Evolutionary conservation across 202 grass and related monocot genomes (phyloP).

Genomic region (Miscanthus sacchariflorus): DNA sequence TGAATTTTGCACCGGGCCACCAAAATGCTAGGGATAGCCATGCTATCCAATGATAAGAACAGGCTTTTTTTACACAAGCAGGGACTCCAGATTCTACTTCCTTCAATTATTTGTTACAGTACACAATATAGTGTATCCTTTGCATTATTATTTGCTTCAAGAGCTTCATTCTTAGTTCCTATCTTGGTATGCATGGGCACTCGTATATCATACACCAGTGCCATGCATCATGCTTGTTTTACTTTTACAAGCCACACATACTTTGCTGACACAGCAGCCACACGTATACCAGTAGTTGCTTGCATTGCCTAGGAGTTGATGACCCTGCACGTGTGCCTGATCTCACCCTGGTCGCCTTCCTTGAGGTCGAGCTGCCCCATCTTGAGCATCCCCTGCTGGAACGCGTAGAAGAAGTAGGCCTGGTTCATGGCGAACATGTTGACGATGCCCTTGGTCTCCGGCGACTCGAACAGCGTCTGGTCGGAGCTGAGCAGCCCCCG

Average conservation of each 20-base stretch:
- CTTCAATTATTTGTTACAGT: not conserved
- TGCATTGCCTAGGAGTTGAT: slow-evolving; percentile 46
- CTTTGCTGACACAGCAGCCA: not conserved
- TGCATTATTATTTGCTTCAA: not conserved
- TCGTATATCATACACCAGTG: not conserved
- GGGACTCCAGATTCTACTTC: no score
- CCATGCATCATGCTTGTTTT: not conserved
- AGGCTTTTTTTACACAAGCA: no score
- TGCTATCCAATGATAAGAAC: no score
- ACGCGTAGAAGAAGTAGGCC: slow-evolving; percentile 80
- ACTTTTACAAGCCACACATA: not conserved
- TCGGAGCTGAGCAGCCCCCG: slow-evolving; percentile 73
- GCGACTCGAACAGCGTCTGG: slow-evolving; percentile 77
- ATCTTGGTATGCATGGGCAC: not conserved
- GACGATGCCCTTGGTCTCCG: slow-evolving; percentile 62
- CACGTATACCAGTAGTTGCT: not conserved
- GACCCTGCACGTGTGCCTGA: slow-evolving; percentile 65
- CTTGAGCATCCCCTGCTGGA: slow-evolving; percentile 82
- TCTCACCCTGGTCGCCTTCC: slow-evolving; percentile 64
- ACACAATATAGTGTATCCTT: not conserved
- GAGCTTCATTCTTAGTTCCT: not conserved
- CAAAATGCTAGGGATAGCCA: no score
- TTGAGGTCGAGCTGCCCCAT: slow-evolving; percentile 93
- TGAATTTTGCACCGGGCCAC: no score
- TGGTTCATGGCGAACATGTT: slow-evolving; percentile 69